A percentile compares a stretch with the other conserved stretches of the same genome.
Evolutionary conservation across 192 early-diverging fungal species (phyloP).

Genomic region (Backusella psychrophila): DNA sequence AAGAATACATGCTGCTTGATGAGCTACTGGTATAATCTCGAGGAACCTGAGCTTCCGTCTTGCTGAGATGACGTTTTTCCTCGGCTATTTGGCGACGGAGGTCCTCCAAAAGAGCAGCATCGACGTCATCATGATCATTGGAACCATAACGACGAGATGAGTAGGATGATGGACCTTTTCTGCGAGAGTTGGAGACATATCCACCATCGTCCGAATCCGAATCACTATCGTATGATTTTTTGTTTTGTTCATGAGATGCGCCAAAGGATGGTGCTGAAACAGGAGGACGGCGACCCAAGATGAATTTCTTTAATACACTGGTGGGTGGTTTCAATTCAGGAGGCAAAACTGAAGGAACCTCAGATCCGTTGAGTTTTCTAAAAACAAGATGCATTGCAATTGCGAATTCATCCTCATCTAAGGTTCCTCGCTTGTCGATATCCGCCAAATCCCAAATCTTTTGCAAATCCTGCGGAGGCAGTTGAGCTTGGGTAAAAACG

Average conservation of each 20-base stretch:
- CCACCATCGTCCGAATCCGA: slow-evolving; percentile 15
- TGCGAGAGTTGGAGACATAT: slow-evolving; percentile 35
- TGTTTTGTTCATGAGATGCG: neutral
- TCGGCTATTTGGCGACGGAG: slow-evolving; percentile 16
- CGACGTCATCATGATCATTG: neutral
- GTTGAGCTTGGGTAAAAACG: slow-evolving; percentile 57
- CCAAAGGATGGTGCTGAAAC: slow-evolving; percentile 3
- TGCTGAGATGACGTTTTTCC: slow-evolving; percentile 4
- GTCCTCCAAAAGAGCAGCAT: slow-evolving; percentile 14
- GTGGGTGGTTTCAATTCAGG: slow-evolving; percentile 85
- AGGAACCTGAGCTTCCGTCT: neutral
- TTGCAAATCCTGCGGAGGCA: slow-evolving; percentile 50
- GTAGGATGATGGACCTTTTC: slow-evolving; percentile 4
- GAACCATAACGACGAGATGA: neutral
- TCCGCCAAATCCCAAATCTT: slow-evolving; percentile 71
- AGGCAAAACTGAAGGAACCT: slow-evolving; percentile 77
- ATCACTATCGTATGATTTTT: neutral
- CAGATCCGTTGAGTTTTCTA: slow-evolving; percentile 79
- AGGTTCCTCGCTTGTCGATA: slow-evolving; percentile 78
- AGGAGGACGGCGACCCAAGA: slow-evolving; percentile 22
- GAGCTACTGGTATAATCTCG: neutral
- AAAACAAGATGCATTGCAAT: slow-evolving; percentile 97
- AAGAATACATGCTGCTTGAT: slow-evolving; percentile 15
- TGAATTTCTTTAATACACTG: slow-evolving; percentile 40
- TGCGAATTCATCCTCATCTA: slow-evolving; percentile 93